Evolutionary conservation across 805 yeast genomes (phyloP).

Genomic region (Myxozyma melibiosi): DNA sequence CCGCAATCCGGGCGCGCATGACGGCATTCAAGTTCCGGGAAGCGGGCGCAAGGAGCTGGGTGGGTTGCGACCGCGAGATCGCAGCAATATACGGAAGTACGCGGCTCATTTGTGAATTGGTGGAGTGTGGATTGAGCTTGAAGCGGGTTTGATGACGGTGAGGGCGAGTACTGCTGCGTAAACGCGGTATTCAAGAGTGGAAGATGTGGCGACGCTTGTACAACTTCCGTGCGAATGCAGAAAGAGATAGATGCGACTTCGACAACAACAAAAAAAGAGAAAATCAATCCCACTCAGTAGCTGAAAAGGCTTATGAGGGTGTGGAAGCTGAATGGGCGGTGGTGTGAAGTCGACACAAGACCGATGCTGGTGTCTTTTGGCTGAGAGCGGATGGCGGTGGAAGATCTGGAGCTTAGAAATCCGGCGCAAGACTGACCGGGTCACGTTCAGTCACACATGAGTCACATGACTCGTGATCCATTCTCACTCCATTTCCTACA

Average conservation of each 20-base stretch:
- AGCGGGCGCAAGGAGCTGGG: conserved; percentile 6
- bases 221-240: too few relatives aligned
- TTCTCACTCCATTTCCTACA: not conserved
- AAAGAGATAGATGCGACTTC: too few relatives aligned
- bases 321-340: too few relatives aligned
- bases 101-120: conserved; percentile 24
- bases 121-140: too few relatives aligned
- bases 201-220: too few relatives aligned
- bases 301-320: too few relatives aligned
- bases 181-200: not conserved
- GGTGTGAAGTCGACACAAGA: not conserved
- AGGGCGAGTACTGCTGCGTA: not conserved
- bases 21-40: conserved; percentile 11
- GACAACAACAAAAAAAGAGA: too few relatives aligned
- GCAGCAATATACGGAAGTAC: conserved; percentile 19
- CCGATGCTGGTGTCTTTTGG: not conserved
- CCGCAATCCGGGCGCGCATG: conserved; percentile 6
- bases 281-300: too few relatives aligned
- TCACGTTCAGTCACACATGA: not conserved
- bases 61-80: conserved; percentile 4
- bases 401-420: conserved; percentile 7
- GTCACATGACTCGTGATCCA: not conserved
- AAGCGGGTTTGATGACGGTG: not conserved
- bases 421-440: not conserved
- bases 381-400: conserved; percentile 17